Evolutionary conservation across 202 grass and related monocot species (phyloP), one percentile per base, ranked within the genome.

Genomic region (Schoenoplectus tabernaemontani): DNA sequence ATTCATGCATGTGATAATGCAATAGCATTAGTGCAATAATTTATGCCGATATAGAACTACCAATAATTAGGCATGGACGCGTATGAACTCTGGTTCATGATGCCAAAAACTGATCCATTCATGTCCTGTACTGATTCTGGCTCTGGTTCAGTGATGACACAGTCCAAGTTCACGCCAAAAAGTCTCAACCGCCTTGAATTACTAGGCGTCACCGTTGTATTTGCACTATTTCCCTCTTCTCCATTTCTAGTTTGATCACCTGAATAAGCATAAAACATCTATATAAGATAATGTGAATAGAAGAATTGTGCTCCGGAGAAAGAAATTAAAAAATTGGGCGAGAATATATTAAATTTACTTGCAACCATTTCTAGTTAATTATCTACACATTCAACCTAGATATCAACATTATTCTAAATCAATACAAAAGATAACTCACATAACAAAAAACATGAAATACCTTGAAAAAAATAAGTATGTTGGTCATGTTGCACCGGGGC

Each of bases 141-240:
- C 78, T 91, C 93, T 24, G 84, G 89, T 41, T 93, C 91, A 38
- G 85, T 89, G 7, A 83, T 77, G 8, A 53, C 78, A 79, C 88
- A 97, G 64, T 97, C 93, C 42, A 97, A 75, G 86, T 97, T 91
- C 51, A 97, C 93, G 60, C 93, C 93, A 69, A 97, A 97, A 48
- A 97, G 86, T 79, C 93, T 84, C 64, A 97, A 87, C 77, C 86
- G 81, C 85, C 87, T 91, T 69, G 91, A 77, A 50, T 84, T 82
- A 8, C 68, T 64, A 3, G 83, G 70, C 13, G 85, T 76, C 2
- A 64, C 47, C 37, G 44, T 56, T 74, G 77, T 87, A 65, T 75
- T 53, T 54, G 70, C 15, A 75, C 47, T 56, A 11, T 78, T 84
- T 76, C 86, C 75, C 75, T 72, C 38, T 26, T 88, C 87, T 12